Percentiles rank a stretch among this genome's conserved stretches.
phyloP scores from a whole-genome alignment of 2,329 filamentous ascomycete genomes.

The Colletotrichum nymphaeae region DNA sequence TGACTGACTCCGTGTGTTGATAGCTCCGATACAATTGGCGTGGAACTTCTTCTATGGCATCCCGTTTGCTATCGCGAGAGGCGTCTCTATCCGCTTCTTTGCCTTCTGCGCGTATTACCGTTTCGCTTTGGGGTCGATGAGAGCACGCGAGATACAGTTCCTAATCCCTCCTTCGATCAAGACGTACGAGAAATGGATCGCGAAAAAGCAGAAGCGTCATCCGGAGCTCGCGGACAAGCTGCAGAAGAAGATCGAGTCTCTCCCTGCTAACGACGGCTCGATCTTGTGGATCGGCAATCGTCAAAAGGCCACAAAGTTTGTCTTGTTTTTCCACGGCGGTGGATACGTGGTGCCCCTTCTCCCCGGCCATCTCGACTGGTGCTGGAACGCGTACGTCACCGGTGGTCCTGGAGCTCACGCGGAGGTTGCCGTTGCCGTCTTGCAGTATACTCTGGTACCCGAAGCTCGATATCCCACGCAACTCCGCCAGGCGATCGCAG shows the following conservation, averaged over 20 bases:
- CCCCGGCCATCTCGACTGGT: slow-evolving; percentile 42
- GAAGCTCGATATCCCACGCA: slow-evolving; percentile 32
- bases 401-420: slow-evolving; percentile 14
- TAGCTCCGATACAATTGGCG: slow-evolving; percentile 33
- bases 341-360: slow-evolving; percentile 41
- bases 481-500: slow-evolving; percentile 37
- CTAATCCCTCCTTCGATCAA: slow-evolving; percentile 36
- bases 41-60: slow-evolving; percentile 27
- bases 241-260: slow-evolving; percentile 14
- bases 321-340: slow-evolving; percentile 46
- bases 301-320: slow-evolving; percentile 40
- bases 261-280: slow-evolving; percentile 26
- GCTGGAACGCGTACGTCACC: slow-evolving; percentile 40
- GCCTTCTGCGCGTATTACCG: slow-evolving; percentile 37
- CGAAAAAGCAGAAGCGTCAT: slow-evolving; percentile 31
- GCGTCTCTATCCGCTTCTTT: slow-evolving; percentile 35
- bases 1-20: not conserved
- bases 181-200: slow-evolving; percentile 40
- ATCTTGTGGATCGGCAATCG: slow-evolving; percentile 46
- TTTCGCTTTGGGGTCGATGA: slow-evolving; percentile 26
- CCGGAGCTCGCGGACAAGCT: slow-evolving; percentile 11
- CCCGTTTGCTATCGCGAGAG: slow-evolving; percentile 35
- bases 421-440: slow-evolving; percentile 32
- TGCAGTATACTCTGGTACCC: slow-evolving; percentile 36
- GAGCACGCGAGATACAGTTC: slow-evolving; percentile 38